Evolutionary conservation across 129 eudicot genomes (phyloP), one percentile per base, ranked within the genome.

Genomic region (Daucus carota): DNA sequence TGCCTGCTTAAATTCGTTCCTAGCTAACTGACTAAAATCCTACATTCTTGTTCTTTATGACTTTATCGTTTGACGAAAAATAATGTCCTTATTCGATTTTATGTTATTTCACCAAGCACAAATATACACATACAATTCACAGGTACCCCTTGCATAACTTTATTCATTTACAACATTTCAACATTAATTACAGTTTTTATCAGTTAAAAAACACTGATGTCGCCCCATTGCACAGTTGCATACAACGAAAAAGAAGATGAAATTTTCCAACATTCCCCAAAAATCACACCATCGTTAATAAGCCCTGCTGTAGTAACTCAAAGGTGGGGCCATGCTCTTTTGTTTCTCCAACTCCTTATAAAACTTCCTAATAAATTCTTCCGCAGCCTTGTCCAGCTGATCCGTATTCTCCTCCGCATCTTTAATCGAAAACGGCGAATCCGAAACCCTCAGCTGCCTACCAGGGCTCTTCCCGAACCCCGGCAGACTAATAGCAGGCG

Each of bases 321-420:
- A 54, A 2, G 83, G 77, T 34, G 89, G 85, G 72, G 83, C 93
- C 24, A 86, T 70, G 65, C 73, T 85, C 87, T 79, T 87, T 65
- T 92, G 87, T 62, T 84, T 79, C 79, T 76, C 83, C 78, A 92
- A 85, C n/a, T 86, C 88, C 42, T 74, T 86, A 33, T 92, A 89
- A 57, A 92, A 92, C 48, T 85, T 92, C 52, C 72, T 84, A 73
- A 92, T 92, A 57, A 92, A 92, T 77, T 87, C 97, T 7, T 92
- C 97, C 6, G 93, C 96, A 52, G 81, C 87, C 73, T 77, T 86
- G 75, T 90, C 92, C 80, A 92, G 91, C 46, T 87, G 88, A 52
- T 65, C 24, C 7, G 69, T 66, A 18, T 80, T 92, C 81, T 80
- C 93, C 70, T 32, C 87, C 72, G 28, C 80, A 9, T 82, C 82